Conservation (phyloP, 257 asterid species). For the Henckelia pumila region DNA sequence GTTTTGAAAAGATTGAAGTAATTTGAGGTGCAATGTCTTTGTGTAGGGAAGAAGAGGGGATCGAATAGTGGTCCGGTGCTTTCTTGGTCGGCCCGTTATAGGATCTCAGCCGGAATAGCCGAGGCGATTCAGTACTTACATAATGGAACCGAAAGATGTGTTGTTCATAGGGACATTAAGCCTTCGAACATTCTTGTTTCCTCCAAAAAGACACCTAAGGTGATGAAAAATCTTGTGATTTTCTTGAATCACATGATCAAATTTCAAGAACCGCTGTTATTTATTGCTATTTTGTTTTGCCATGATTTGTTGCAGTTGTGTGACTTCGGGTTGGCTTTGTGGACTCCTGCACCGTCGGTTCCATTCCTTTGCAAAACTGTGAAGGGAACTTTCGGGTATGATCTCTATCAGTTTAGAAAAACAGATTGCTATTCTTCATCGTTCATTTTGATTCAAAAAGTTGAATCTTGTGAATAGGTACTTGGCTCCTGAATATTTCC, state of each 20-base stretch:
- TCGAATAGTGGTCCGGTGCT: conserved; percentile 50
- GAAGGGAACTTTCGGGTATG: conserved; percentile 95
- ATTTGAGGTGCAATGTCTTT: conserved; percentile 23
- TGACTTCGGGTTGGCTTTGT: conserved; percentile 91
- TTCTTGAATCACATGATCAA: conserved; percentile 12
- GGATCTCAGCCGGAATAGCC: conserved; percentile 72
- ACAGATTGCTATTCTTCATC: neutral
- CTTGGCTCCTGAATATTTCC: conserved; percentile 93
- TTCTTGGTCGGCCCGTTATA: conserved; percentile 65
- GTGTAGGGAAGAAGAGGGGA: conserved; percentile 71
- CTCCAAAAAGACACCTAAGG: conserved; percentile 74
- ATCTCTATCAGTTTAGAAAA: neutral
- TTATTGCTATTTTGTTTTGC: neutral
- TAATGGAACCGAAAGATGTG: conserved; percentile 79
- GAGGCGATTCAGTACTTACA: conserved; percentile 76
- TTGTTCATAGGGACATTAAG: conserved; percentile 90
- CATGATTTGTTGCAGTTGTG: conserved; percentile 51
- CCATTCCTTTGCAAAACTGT: conserved; percentile 95
- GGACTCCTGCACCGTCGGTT: conserved; percentile 88
- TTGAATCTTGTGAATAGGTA: neutral
- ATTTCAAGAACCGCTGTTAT: conserved; percentile 7
- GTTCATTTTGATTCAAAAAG: too few relatives aligned
- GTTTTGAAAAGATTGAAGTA: conserved; percentile 7
- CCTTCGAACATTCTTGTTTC: conserved; percentile 93
- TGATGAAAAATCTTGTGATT: conserved; percentile 18